These are phyloP conservation scores for Carex cristatella DNA, from an alignment of 176 grass and related monocot genomes.

Conservation along the genomic window DNA sequence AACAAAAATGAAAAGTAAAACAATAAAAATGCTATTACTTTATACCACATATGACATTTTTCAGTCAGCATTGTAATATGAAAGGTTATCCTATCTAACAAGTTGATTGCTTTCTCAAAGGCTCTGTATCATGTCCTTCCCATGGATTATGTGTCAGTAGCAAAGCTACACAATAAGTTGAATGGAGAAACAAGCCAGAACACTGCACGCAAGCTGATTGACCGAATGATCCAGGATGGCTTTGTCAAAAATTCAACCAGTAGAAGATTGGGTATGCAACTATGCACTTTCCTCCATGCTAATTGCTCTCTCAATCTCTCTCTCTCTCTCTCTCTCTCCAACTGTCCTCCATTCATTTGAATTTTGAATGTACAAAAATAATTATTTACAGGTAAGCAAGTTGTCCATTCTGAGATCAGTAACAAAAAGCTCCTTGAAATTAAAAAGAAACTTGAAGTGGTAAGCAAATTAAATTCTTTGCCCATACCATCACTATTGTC, in stretches of 20 bases:
- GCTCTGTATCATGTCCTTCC: constrained; percentile 81
- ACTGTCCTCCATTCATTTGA: neutral
- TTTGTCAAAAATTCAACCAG: constrained; percentile 73
- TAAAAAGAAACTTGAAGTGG: constrained; percentile 56
- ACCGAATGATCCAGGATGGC: constrained; percentile 92
- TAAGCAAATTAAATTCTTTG: constrained; percentile 35
- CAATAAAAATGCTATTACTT: neutral
- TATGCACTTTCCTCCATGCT: neutral
- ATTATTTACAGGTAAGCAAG: constrained; percentile 60
- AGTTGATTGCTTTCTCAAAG: constrained; percentile 35
- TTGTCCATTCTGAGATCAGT: constrained; percentile 72
- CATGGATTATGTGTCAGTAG: constrained; percentile 83
- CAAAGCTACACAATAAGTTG: constrained; percentile 81
- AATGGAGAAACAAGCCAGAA: constrained; percentile 69
- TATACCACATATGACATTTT: neutral
- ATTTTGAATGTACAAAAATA: neutral
- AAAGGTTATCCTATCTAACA: neutral
- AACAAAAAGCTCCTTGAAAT: constrained; percentile 74
- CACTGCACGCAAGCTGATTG: constrained; percentile 68
- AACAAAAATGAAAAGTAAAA: neutral
- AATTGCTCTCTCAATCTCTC: neutral
- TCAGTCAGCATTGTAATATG: neutral
- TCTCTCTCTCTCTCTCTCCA: neutral
- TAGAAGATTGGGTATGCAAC: constrained; percentile 70
- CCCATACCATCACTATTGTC: neutral